Evolutionary conservation across 2,329 filamentous ascomycete genomes (phyloP).

Genomic region (Emericellopsis atlantica): DNA sequence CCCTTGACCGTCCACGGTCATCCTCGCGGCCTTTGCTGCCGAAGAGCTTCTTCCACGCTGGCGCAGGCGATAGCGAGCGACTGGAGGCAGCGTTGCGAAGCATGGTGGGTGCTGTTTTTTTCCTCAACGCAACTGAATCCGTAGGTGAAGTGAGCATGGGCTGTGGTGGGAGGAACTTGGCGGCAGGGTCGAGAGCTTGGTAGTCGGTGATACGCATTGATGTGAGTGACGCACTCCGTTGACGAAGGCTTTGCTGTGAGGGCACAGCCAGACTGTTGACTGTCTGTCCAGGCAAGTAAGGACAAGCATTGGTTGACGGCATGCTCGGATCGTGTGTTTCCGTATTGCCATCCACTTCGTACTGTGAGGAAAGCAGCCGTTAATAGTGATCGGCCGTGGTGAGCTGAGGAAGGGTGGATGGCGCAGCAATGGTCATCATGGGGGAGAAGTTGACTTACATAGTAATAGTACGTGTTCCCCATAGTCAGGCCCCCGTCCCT

Average conservation of each 20-base stretch:
- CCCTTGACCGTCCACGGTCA: slow-evolving; percentile 19
- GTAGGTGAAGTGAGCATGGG: slow-evolving; percentile 29
- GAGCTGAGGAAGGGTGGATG: background rate
- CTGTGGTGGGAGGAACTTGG: slow-evolving; percentile 62
- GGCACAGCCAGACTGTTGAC: slow-evolving; percentile 81
- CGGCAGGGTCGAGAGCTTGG: slow-evolving; percentile 66
- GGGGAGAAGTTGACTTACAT: slow-evolving; percentile 43
- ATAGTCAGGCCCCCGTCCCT: slow-evolving; percentile 77
- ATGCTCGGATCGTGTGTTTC: slow-evolving; percentile 65
- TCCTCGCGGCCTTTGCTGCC: slow-evolving; percentile 25
- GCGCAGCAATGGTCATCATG: background rate
- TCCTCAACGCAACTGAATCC: slow-evolving; percentile 10
- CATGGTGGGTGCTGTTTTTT: slow-evolving; percentile 16
- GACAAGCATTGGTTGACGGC: slow-evolving; percentile 67
- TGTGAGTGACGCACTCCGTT: slow-evolving; percentile 53
- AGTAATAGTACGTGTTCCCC: slow-evolving; percentile 93
- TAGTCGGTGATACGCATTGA: slow-evolving; percentile 45
- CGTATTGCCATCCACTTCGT: slow-evolving; percentile 65
- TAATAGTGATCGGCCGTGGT: slow-evolving; percentile 2
- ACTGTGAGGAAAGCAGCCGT: slow-evolving; percentile 34
- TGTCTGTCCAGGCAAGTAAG: slow-evolving; percentile 75
- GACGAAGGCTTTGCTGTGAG: slow-evolving; percentile 46
- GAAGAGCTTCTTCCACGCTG: slow-evolving; percentile 40
- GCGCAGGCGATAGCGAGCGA: slow-evolving; percentile 33
- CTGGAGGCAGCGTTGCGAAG: slow-evolving; percentile 25